Conservation (phyloP, 371 early-diverging fungal species). For the Batrachochytrium dendrobatidis region DNA sequence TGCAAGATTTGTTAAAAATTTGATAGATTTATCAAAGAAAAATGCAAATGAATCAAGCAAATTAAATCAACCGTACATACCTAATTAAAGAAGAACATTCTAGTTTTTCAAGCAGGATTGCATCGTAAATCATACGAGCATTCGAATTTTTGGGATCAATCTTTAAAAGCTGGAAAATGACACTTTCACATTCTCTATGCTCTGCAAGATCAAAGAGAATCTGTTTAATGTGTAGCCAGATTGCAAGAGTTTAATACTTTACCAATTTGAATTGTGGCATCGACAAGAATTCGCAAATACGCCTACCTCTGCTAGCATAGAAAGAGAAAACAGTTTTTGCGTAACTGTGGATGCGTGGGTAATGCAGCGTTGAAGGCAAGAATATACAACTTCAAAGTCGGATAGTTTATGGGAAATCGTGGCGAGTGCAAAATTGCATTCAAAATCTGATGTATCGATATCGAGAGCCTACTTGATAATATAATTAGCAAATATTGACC, state of each 20-base stretch:
- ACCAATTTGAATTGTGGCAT: no score
- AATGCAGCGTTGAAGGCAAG: background rate
- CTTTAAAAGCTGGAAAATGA: background rate
- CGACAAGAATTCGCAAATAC: no score
- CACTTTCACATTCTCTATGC: background rate
- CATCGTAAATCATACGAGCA: background rate
- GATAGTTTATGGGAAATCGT: background rate
- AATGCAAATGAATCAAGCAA: background rate
- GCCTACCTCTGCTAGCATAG: background rate
- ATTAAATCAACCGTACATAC: background rate
- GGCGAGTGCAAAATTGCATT: slow-evolving; percentile 5
- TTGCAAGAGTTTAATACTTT: no score
- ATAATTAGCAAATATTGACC: background rate
- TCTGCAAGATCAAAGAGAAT: slow-evolving; percentile 7
- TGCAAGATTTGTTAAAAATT: background rate
- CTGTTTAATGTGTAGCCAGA: background rate
- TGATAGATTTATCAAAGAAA: background rate
- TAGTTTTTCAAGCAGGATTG: background rate
- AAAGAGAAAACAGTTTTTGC: background rate
- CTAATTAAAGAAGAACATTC: background rate
- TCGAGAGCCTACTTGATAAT: slow-evolving; percentile 3
- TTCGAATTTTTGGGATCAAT: background rate
- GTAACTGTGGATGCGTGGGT: background rate
- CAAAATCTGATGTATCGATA: slow-evolving; percentile 9
- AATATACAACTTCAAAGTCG: background rate